Evolutionary conservation across 129 eudicot species (phyloP), one percentile per base, ranked within the genome.

Genomic region (Dittrichia graveolens): DNA sequence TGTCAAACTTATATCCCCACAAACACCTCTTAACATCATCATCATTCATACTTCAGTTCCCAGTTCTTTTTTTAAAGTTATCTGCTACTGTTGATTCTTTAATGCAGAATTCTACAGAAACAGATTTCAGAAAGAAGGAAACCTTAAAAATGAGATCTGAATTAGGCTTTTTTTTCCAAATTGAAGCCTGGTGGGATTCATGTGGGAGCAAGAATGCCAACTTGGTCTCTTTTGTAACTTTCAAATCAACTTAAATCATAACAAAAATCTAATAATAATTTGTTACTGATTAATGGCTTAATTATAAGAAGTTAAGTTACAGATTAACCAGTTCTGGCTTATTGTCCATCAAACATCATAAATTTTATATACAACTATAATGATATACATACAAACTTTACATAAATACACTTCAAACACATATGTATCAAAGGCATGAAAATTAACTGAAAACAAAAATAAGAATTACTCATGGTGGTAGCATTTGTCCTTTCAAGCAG

Each of bases 41-140:
- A 69, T 42, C 65, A 65, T 73, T 61, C 77, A 79, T n/a, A 63
- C 42, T 68, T 73, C 70, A 67, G 49, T 72, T 82, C 58, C 63
- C 61, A 18, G 44, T 66, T 67, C 47, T 69, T 15, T 54, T 75
- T 73, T 79, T 78, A 11, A n/a, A 55, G 39, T 18, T 45, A 73
- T 60, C 72, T 67, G 58, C 24, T 40, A 7, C 48, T 61, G 47
- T 41, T 12, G 31, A 24, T 61, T 39, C 67, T 43, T 44, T 46
- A 44, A 43, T 65, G 15, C 40, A 65, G 18, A 5, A 44, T 44
- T 8, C 54, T 65, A 65, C 5, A 9, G 53, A 65, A 43, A 43
- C 54, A 65, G 38, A 65, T 9, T 37, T 11, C 18, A 59, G 35
- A 13, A 35, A 37, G 2, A 8, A 35, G 35, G 8, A 35, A 7